These are phyloP conservation scores for Platismatia glauca DNA, from an alignment of 495 filamentous ascomycete genomes.

Conservation along the genomic window DNA sequence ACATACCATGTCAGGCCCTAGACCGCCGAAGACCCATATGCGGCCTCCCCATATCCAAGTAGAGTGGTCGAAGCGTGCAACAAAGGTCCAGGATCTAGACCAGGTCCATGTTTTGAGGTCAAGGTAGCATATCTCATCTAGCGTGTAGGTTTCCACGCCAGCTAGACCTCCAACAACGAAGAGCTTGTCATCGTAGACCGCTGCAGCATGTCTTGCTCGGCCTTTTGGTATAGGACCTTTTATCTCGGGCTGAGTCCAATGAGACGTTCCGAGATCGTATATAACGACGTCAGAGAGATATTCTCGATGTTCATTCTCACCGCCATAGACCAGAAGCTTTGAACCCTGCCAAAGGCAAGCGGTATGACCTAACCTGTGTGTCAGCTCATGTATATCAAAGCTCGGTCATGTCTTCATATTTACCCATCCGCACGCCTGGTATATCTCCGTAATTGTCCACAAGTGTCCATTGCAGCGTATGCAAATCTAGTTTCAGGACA, in stretches of 20 bases:
- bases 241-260: slow-evolving; percentile 87
- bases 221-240: slow-evolving; percentile 76
- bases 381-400: slow-evolving; percentile 9
- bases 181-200: slow-evolving; percentile 90
- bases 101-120: slow-evolving; percentile 97
- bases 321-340: slow-evolving; percentile 91
- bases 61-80: slow-evolving; percentile 85
- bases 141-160: slow-evolving; percentile 74
- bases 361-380: slow-evolving; percentile 62
- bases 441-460: slow-evolving; percentile 99
- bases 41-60: slow-evolving; percentile 84
- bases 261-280: slow-evolving; percentile 83
- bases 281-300: slow-evolving; percentile 94
- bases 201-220: slow-evolving; percentile 83
- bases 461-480: slow-evolving; percentile 81
- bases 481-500: slow-evolving; percentile 77
- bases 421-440: slow-evolving; percentile 95
- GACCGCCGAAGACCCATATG: slow-evolving; percentile 94
- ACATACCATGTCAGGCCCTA: slow-evolving; percentile 92
- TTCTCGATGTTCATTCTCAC: slow-evolving; percentile 93
- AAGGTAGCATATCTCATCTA: slow-evolving; percentile 92
- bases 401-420: slow-evolving; percentile 21
- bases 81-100: slow-evolving; percentile 93
- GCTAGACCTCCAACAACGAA: slow-evolving; percentile 89
- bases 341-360: slow-evolving; percentile 90